Conservation (phyloP, 306 rosid species). For the Spatholobus suberectus region DNA sequence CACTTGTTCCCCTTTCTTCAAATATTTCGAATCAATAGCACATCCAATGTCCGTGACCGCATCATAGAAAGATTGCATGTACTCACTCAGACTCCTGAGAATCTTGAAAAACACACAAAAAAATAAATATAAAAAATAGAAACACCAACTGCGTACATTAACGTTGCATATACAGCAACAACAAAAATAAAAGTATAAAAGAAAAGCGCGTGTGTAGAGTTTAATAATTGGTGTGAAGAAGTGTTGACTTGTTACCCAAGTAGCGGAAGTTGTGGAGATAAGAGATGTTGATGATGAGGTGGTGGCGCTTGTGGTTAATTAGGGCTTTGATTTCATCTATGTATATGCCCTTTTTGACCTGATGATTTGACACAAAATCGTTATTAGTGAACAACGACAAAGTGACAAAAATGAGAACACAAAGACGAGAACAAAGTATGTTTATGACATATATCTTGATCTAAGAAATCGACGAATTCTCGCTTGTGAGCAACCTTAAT, state of each 20-base stretch:
- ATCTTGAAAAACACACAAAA: constrained; percentile 56
- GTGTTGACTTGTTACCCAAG: constrained; percentile 73
- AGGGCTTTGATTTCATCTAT: constrained; percentile 83
- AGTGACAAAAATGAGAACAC: background rate
- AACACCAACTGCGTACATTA: background rate
- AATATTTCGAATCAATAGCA: constrained; percentile 70
- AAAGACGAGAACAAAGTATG: background rate
- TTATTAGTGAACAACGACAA: background rate
- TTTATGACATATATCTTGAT: constrained; percentile 66
- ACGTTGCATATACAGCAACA: background rate
- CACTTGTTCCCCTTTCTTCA: constrained; percentile 90
- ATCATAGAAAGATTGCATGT: constrained; percentile 81
- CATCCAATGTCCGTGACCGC: constrained; percentile 91
- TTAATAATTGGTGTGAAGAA: background rate
- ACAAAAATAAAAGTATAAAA: too few species aligned
- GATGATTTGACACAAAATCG: background rate
- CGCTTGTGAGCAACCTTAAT: constrained; percentile 93
- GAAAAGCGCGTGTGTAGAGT: background rate
- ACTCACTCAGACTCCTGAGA: constrained; percentile 87
- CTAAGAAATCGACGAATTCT: constrained; percentile 82
- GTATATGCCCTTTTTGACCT: constrained; percentile 71
- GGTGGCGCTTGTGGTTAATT: constrained; percentile 86
- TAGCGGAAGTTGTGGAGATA: constrained; percentile 91
- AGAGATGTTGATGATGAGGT: constrained; percentile 86
- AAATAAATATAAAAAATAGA: too few species aligned